Conservation (phyloP, 2,329 filamentous ascomycete species). For the Cladosporium sp. region DNA sequence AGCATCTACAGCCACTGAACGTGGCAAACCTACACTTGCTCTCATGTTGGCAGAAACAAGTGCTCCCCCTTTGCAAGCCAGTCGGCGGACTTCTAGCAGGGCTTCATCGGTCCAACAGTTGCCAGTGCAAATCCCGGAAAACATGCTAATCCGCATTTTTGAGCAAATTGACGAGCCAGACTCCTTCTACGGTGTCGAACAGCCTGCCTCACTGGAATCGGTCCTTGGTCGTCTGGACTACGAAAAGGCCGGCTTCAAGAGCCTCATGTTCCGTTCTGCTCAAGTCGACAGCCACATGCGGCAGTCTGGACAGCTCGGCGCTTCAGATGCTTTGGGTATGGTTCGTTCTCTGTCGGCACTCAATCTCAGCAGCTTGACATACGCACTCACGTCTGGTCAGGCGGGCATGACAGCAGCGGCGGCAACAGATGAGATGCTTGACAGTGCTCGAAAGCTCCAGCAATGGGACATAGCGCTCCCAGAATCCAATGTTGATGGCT, state of each 20-base stretch:
- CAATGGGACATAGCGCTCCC: slow-evolving; percentile 71
- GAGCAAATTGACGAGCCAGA: slow-evolving; percentile 94
- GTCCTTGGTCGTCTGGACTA: slow-evolving; percentile 82
- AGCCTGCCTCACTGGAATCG: slow-evolving; percentile 69
- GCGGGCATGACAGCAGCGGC: slow-evolving; percentile 54
- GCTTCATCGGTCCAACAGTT: slow-evolving; percentile 18
- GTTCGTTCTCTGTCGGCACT: slow-evolving; percentile 74
- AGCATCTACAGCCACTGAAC: slow-evolving; percentile 67
- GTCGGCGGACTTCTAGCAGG: slow-evolving; percentile 23
- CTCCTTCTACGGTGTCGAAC: slow-evolving; percentile 86
- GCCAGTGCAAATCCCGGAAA: slow-evolving; percentile 50
- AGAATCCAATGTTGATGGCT: background rate
- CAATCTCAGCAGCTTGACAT: slow-evolving; percentile 80
- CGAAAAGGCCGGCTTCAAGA: slow-evolving; percentile 81
- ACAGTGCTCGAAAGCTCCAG: slow-evolving; percentile 75
- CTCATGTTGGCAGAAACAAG: slow-evolving; percentile 69
- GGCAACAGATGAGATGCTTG: slow-evolving; percentile 68
- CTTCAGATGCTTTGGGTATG: slow-evolving; percentile 62
- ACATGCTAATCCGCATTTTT: slow-evolving; percentile 76
- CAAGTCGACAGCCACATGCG: slow-evolving; percentile 83
- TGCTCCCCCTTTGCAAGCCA: slow-evolving; percentile 35
- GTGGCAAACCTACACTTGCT: slow-evolving; percentile 82
- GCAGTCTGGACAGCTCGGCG: slow-evolving; percentile 51
- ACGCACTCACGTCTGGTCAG: slow-evolving; percentile 65
- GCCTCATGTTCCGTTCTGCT: slow-evolving; percentile 83